These are phyloP conservation scores for Chaetomium sp. DNA, from an alignment of 2,329 filamentous ascomycete genomes.

Conservation along the genomic window DNA sequence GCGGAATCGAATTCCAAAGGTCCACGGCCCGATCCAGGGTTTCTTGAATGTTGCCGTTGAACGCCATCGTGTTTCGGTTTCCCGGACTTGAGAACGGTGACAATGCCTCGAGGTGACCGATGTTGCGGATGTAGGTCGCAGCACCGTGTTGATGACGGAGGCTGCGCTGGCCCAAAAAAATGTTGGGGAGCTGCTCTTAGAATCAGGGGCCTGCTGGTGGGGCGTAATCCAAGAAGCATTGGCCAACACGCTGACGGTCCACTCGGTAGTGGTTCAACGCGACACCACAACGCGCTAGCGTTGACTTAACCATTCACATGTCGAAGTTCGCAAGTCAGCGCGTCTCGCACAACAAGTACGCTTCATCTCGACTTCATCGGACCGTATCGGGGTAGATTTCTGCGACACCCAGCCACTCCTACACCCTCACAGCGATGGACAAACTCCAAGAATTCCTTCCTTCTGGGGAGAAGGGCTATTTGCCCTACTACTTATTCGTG, in stretches of 20 bases:
- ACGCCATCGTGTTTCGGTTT: conserved; percentile 9
- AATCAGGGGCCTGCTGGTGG: conserved; percentile 8
- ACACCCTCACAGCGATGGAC: conserved; percentile 34
- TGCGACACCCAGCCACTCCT: neutral
- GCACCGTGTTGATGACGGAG: neutral
- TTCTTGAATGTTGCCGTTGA: conserved; percentile 4
- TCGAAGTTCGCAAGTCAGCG: too few species aligned
- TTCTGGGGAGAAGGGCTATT: conserved; percentile 45
- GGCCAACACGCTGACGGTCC: too few species aligned
- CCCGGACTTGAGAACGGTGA: neutral
- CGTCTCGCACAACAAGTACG: too few species aligned
- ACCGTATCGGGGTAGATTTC: neutral
- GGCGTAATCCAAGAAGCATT: neutral
- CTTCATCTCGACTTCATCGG: too few species aligned
- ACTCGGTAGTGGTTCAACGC: too few species aligned
- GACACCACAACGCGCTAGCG: too few species aligned
- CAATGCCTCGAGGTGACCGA: neutral
- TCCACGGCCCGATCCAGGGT: conserved; percentile 31
- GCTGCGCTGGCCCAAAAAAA: conserved; percentile 8
- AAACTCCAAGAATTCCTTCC: conserved; percentile 38
- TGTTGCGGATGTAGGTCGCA: neutral
- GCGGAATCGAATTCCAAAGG: conserved; percentile 37
- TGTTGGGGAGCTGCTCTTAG: conserved; percentile 7
- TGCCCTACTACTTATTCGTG: conserved; percentile 54
- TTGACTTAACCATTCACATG: too few species aligned